A percentile compares a stretch with the other conserved stretches of the same genome.
Evolutionary conservation across 768 basidiomycete genomes (phyloP).

Genomic region (Suillus hirtellus): DNA sequence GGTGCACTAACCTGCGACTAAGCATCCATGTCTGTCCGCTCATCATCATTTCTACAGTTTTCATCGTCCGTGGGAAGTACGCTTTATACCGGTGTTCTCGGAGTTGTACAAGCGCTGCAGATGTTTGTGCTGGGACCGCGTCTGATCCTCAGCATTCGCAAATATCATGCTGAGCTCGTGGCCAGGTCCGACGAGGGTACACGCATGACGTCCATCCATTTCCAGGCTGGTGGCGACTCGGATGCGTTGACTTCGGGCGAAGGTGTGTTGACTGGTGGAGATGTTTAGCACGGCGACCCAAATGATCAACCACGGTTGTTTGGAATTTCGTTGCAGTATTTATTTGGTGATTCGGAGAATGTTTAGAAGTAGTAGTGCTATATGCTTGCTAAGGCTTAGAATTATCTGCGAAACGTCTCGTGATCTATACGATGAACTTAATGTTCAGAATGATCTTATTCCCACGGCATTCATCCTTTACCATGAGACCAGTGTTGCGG

Average conservation of each 20-base stretch:
- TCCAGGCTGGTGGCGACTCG: neutral
- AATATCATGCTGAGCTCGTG: neutral
- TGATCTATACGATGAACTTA: too few relatives aligned
- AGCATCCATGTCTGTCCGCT: neutral
- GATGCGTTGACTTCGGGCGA: too few relatives aligned
- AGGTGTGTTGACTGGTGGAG: neutral
- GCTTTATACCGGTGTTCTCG: rapidly evolving
- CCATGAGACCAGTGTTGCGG: constrained; percentile 7
- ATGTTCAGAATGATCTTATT: neutral
- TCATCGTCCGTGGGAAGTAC: neutral
- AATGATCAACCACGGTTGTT: neutral
- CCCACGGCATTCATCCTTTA: too few relatives aligned
- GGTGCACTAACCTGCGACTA: neutral
- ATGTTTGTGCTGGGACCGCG: neutral
- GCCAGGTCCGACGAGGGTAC: neutral
- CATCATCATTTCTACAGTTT: neutral
- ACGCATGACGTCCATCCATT: neutral
- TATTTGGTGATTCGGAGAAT: neutral
- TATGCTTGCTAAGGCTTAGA: neutral
- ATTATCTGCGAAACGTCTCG: too few relatives aligned
- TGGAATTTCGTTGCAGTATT: neutral
- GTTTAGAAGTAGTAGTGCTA: neutral
- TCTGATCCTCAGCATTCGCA: neutral
- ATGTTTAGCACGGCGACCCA: neutral
- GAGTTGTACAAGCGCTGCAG: neutral